Percentiles rank a stretch among this genome's conserved stretches.
phyloP scores from a whole-genome alignment of 2,329 filamentous ascomycete genomes.

The Chrysosphaeria jannelii region DNA sequence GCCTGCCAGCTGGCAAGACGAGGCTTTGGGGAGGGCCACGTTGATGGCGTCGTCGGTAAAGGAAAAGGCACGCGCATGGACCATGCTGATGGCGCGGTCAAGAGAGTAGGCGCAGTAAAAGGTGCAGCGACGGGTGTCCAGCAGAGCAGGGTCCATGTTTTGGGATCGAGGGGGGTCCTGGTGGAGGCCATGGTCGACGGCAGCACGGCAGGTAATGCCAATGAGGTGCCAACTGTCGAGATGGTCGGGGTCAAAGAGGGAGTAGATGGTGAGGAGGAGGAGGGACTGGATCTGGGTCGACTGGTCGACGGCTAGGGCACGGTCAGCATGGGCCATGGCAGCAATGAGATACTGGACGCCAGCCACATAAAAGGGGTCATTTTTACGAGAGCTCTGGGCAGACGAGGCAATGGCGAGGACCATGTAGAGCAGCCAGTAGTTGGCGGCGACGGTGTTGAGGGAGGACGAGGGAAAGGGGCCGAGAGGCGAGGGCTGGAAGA shows the following conservation, averaged over 20 bases:
- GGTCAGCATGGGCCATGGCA: constrained; percentile 51
- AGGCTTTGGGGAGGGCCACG: constrained; percentile 33
- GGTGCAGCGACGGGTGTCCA: constrained; percentile 54
- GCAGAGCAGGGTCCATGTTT: constrained; percentile 30
- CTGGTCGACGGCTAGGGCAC: constrained; percentile 61
- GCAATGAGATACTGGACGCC: constrained; percentile 25
- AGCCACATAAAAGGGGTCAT: constrained; percentile 28
- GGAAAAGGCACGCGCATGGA: constrained; percentile 64
- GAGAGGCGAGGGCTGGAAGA: constrained; percentile 28
- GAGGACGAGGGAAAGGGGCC: constrained; percentile 21
- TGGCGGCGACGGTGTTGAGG: no score
- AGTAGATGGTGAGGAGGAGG: constrained; percentile 61
- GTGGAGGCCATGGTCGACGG: constrained; percentile 74
- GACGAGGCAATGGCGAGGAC: constrained; percentile 59
- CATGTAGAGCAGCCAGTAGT: constrained; percentile 71
- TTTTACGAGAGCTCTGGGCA: constrained; percentile 37
- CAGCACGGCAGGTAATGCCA: constrained; percentile 62
- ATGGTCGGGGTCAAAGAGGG: constrained; percentile 65
- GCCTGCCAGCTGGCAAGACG: constrained; percentile 6
- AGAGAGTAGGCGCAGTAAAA: constrained; percentile 80
- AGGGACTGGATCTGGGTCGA: constrained; percentile 67
- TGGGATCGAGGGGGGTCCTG: constrained; percentile 58
- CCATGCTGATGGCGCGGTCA: constrained; percentile 69
- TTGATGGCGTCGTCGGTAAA: constrained; percentile 74
- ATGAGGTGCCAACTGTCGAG: constrained; percentile 89